Evolutionary conservation across 2,329 filamentous ascomycete genomes (phyloP).

Genomic region (Orbilia ellipsospora): DNA sequence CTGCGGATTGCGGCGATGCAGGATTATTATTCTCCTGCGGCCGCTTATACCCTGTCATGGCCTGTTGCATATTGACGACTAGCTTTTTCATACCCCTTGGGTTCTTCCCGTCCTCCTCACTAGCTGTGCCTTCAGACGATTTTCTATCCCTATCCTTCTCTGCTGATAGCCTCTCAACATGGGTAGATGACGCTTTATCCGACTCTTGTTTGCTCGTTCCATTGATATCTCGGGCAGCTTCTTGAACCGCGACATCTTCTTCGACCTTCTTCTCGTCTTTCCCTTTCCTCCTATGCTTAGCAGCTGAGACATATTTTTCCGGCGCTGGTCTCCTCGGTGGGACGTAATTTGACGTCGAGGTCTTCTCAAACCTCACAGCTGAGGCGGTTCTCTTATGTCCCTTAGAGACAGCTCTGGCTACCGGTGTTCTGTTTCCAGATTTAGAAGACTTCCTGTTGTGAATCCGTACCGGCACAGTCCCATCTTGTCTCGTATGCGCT

Average conservation of each 20-base stretch:
- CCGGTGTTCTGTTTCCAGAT: constrained; percentile 30
- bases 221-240: not conserved
- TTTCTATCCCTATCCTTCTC: constrained; percentile 16
- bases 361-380: constrained; percentile 35
- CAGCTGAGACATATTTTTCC: constrained; percentile 27
- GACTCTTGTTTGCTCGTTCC: not conserved
- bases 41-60: constrained; percentile 44
- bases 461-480: constrained; percentile 17
- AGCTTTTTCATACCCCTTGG: constrained; percentile 46
- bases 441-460: constrained; percentile 33
- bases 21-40: constrained; percentile 5
- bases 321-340: constrained; percentile 43
- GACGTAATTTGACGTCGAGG: constrained; percentile 38
- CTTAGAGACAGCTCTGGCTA: constrained; percentile 34
- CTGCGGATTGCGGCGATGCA: constrained; percentile 1
- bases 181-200: not conserved
- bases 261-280: constrained; percentile 14
- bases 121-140: constrained; percentile 15
- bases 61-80: constrained; percentile 45
- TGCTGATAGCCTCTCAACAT: not conserved
- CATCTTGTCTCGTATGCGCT: constrained; percentile 14
- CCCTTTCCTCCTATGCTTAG: constrained; percentile 15
- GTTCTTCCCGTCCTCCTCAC: constrained; percentile 38
- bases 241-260: not conserved
- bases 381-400: constrained; percentile 24